Percentiles rank a stretch among this genome's conserved stretches.
These are phyloP conservation scores for Neurospora discreta DNA, from an alignment of 495 filamentous ascomycete species.

Conservation along the genomic window DNA sequence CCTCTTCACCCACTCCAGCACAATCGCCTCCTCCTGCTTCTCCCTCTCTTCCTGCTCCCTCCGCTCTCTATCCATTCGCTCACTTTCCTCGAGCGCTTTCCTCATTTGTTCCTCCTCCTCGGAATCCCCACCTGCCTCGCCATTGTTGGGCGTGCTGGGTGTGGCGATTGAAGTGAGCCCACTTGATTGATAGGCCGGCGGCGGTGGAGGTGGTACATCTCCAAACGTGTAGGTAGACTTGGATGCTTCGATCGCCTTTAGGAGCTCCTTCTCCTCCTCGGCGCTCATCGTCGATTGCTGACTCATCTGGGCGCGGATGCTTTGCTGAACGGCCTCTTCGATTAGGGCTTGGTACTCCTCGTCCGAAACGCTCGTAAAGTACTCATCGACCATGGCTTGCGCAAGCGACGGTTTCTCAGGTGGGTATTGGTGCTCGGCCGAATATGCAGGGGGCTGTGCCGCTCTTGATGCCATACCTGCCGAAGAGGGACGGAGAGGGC, in stretches of 20 bases:
- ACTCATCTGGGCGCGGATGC: conserved; percentile 28
- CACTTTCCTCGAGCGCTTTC: conserved; percentile 38
- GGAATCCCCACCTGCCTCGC: background rate
- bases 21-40: conserved; percentile 56
- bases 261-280: conserved; percentile 36
- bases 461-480: background rate
- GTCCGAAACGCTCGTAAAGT: conserved; percentile 29
- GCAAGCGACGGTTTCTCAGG: background rate
- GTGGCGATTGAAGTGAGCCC: background rate
- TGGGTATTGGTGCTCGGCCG: background rate
- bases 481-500: background rate
- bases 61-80: conserved; percentile 25
- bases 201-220: background rate
- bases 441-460: background rate
- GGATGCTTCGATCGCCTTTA: conserved; percentile 36
- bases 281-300: conserved; percentile 14
- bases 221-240: conserved; percentile 9
- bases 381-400: conserved; percentile 12
- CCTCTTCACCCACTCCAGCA: conserved; percentile 67
- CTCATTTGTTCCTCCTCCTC: conserved; percentile 35
- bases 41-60: conserved; percentile 29
- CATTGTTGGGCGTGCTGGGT: background rate
- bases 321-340: conserved; percentile 47
- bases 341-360: conserved; percentile 45
- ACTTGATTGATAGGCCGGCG: background rate